These are phyloP conservation scores for Agrostemma githago DNA, from an alignment of 148 eudicot species.

Conservation along the genomic window DNA sequence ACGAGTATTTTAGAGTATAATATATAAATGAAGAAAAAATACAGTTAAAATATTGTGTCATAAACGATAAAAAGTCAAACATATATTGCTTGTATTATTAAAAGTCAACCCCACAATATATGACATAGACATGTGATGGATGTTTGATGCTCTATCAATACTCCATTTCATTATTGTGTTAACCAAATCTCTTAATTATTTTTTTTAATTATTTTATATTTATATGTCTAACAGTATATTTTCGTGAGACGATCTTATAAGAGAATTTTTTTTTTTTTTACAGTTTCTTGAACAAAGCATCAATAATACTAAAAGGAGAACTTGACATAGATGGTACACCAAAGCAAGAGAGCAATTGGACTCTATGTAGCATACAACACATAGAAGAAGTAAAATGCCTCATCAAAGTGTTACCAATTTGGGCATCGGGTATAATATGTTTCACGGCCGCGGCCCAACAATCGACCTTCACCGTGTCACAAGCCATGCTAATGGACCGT, in stretches of 20 bases:
- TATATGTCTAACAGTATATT: no score
- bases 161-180: neutral
- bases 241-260: no score
- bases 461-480: slow-evolving; percentile 56
- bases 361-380: slow-evolving; percentile 49
- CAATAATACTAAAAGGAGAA: slow-evolving; percentile 50
- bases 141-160: neutral
- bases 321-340: slow-evolving; percentile 28
- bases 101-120: neutral
- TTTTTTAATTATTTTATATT: neutral
- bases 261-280: no score
- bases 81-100: no score
- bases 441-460: slow-evolving; percentile 60
- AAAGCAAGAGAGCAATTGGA: slow-evolving; percentile 41
- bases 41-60: no score
- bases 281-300: slow-evolving; percentile 68
- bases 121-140: neutral
- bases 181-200: neutral
- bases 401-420: slow-evolving; percentile 54
- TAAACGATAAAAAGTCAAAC: no score
- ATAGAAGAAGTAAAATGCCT: slow-evolving; percentile 71
- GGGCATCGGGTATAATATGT: slow-evolving; percentile 63
- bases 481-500: slow-evolving; percentile 63
- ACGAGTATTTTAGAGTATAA: no score
- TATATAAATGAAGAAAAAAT: no score